These are phyloP conservation scores for Neobulgaria alba DNA, from an alignment of 2,329 filamentous ascomycete genomes.

Conservation along the genomic window DNA sequence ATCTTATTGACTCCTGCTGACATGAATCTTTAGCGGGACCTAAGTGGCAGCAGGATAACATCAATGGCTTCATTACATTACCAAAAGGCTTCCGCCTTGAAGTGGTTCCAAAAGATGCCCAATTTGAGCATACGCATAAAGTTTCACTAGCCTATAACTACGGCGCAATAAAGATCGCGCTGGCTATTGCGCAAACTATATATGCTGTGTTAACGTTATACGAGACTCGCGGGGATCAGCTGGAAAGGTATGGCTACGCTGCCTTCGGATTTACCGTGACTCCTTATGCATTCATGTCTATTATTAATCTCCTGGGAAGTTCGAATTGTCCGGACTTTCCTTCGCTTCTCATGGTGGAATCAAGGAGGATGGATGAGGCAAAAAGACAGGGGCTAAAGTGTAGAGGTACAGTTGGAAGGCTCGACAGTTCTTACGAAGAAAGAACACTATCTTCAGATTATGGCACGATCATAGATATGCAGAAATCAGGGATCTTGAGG, in stretches of 20 bases:
- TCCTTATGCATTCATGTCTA: constrained; percentile 27
- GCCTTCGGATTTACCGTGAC: constrained; percentile 9
- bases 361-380: not conserved
- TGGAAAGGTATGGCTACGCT: constrained; percentile 4
- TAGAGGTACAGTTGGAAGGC: no score
- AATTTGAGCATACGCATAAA: not conserved
- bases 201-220: constrained; percentile 15
- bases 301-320: constrained; percentile 25
- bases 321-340: constrained; percentile 23
- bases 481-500: no score
- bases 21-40: no score
- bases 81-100: not conserved
- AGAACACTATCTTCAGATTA: no score
- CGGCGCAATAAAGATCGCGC: constrained; percentile 13
- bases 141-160: constrained; percentile 5
- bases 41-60: not conserved
- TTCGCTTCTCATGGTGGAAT: constrained; percentile 20
- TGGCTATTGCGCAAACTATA: constrained; percentile 18
- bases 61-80: not conserved
- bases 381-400: no score
- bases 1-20: no score
- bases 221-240: constrained; percentile 2
- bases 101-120: not conserved
- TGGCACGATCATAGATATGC: no score
- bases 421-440: no score